These are phyloP conservation scores for Gnomoniopsis sp. DNA, from an alignment of 2,329 filamentous ascomycete genomes.

Conservation along the genomic window DNA sequence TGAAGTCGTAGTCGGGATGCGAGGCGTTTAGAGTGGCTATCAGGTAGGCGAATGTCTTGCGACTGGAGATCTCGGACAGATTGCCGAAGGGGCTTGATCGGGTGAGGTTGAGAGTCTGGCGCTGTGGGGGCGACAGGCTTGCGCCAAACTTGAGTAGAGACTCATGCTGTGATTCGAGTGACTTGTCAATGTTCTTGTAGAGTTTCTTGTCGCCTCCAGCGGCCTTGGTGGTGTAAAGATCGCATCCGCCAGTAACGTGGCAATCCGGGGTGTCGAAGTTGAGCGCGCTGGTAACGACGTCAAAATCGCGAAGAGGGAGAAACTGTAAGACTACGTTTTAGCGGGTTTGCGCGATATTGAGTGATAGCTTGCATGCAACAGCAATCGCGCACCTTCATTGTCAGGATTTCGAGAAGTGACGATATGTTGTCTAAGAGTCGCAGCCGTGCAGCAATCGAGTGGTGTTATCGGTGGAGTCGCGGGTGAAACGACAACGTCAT, in stretches of 20 bases:
- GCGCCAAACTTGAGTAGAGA: constrained; percentile 82
- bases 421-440: neutral
- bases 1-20: constrained; percentile 96
- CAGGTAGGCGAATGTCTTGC: constrained; percentile 90
- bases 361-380: too few relatives aligned
- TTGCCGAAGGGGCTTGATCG: constrained; percentile 90
- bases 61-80: constrained; percentile 81
- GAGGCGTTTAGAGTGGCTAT: constrained; percentile 96
- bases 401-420: constrained; percentile 13
- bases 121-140: constrained; percentile 80
- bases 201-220: constrained; percentile 95
- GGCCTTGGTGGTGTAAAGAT: constrained; percentile 96
- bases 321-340: constrained; percentile 55
- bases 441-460: neutral
- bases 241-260: constrained; percentile 88
- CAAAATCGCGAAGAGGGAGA: constrained; percentile 84
- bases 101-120: constrained; percentile 68
- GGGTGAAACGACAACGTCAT: constrained; percentile 18
- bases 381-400: constrained; percentile 36
- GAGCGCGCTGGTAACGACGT: constrained; percentile 85
- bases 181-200: constrained; percentile 91
- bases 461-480: constrained; percentile 17
- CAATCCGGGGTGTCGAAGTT: constrained; percentile 95
- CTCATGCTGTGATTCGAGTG: constrained; percentile 86
- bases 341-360: neutral